A percentile compares a stretch with the other conserved stretches of the same genome.
Conservation (phyloP, 2,329 filamentous ascomycete genomes). For the Didymella keratinophila region DNA sequence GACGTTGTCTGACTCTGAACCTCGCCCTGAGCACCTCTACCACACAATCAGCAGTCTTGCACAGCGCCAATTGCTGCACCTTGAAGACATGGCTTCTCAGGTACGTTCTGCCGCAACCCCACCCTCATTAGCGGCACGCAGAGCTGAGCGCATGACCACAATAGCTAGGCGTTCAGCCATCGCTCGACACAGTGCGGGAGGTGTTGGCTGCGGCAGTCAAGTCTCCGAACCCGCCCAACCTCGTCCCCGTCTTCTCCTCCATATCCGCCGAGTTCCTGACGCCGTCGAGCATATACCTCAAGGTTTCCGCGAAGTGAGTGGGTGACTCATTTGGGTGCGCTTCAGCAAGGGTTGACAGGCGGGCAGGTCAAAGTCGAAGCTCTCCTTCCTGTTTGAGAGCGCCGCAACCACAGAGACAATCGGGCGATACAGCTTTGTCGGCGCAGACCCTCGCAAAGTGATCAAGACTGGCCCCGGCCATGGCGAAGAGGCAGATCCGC, state of each 20-base stretch:
- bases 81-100: slow-evolving; percentile 35
- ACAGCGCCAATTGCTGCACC: slow-evolving; percentile 15
- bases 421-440: slow-evolving; percentile 94
- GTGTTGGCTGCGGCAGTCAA: slow-evolving; percentile 62
- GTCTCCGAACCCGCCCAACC: slow-evolving; percentile 70
- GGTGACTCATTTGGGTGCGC: slow-evolving; percentile 41
- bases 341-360: slow-evolving; percentile 22
- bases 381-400: slow-evolving; percentile 95
- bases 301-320: slow-evolving; percentile 76
- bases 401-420: slow-evolving; percentile 91
- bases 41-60: neutral
- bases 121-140: slow-evolving; percentile 11
- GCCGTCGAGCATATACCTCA: slow-evolving; percentile 93
- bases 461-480: slow-evolving; percentile 88
- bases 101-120: slow-evolving; percentile 24
- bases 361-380: slow-evolving; percentile 67
- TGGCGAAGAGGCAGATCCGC: slow-evolving; percentile 82
- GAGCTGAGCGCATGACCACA: slow-evolving; percentile 44
- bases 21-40: neutral
- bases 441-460: slow-evolving; percentile 78
- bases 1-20: slow-evolving; percentile 16
- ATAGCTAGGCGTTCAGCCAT: slow-evolving; percentile 63
- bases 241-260: slow-evolving; percentile 82
- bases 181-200: slow-evolving; percentile 66
- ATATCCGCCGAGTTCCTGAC: slow-evolving; percentile 93